Evolutionary conservation across 306 rosid genomes (phyloP), one percentile per base, ranked within the genome.

Genomic region (Sindora glabra): DNA sequence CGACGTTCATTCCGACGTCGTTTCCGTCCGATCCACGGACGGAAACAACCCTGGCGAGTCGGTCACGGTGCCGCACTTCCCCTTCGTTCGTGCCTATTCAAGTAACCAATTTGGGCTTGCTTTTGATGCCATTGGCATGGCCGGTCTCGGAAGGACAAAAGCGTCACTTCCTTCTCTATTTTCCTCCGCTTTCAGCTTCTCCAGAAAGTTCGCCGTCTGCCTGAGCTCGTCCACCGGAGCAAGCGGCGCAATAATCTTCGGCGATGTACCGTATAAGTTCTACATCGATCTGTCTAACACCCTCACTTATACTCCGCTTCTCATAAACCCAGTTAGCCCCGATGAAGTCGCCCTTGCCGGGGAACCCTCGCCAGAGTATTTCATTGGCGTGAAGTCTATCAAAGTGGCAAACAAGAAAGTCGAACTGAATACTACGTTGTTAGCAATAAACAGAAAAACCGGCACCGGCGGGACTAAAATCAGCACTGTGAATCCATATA

Each of bases 401-500:
- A 69, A n/a, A 18, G 54, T 89, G n/a, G 51, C 66, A 15, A 69
- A 18, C 0, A 70, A 74, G 2, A 27, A 33, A 2, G 81, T 89
- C 0, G 26, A 67, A 0, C 12, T 82, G 26, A 76, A 80, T 10
- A 17, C 66, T 17, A 56, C 81, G 2, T 68, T 77, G 11, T 71
- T 89, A 2, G 25, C 76, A 8, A 56, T 85, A 42, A 54, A 81
- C 44, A 8, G 15, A 15, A 39, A 81, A n/a, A n/a, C n/a, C 7
- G 91, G 91, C 0, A 0, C 30, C 13, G 91, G 97, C 4, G 97
- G 97, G 30, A 89, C 95, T 0, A 86, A 81, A 48, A 79, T 89
- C 11, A 86, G 89, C 55, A 75, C 85, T 4, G 79, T 75, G 5
- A 38, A 70, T 37, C 97, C 87, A 0, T 79, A 77, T 71, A 81